These are phyloP conservation scores for Salix caprea DNA, from an alignment of 345 rosid species.

Conservation along the genomic window DNA sequence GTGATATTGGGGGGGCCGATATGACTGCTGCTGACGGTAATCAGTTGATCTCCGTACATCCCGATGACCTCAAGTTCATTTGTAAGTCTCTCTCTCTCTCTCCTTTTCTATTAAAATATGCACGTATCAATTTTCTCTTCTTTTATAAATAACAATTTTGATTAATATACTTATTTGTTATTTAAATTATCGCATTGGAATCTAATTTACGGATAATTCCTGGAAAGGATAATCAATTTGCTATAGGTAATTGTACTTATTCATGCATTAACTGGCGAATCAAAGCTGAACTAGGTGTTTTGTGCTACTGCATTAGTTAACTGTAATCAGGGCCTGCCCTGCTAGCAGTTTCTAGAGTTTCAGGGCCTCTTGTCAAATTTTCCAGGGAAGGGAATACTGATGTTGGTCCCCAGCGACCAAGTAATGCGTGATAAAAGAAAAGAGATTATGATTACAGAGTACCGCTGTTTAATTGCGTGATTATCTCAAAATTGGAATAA, in stretches of 20 bases:
- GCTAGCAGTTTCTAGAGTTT: background rate
- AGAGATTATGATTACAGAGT: too few species aligned
- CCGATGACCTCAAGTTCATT: constrained; percentile 82
- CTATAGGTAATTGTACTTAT: background rate
- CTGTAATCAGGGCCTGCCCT: background rate
- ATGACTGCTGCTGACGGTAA: constrained; percentile 62
- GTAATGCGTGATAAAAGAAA: too few species aligned
- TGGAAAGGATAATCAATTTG: background rate
- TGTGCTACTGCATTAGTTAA: too few species aligned
- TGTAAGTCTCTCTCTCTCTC: constrained; percentile 42
- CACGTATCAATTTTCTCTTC: background rate
- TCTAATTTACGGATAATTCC: background rate
- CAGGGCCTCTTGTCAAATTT: background rate
- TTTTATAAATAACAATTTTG: background rate
- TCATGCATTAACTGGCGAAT: background rate
- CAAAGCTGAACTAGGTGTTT: background rate
- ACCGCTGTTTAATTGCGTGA: too few species aligned
- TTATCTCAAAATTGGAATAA: too few species aligned
- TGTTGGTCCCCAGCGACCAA: background rate
- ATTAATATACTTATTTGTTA: background rate
- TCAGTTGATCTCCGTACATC: constrained; percentile 81
- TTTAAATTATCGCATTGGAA: background rate
- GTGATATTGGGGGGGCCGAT: constrained; percentile 13
- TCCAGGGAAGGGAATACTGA: background rate
- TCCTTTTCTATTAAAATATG: background rate